phyloP scores from a whole-genome alignment of 768 basidiomycete species.

The Mycena vulgaris region DNA sequence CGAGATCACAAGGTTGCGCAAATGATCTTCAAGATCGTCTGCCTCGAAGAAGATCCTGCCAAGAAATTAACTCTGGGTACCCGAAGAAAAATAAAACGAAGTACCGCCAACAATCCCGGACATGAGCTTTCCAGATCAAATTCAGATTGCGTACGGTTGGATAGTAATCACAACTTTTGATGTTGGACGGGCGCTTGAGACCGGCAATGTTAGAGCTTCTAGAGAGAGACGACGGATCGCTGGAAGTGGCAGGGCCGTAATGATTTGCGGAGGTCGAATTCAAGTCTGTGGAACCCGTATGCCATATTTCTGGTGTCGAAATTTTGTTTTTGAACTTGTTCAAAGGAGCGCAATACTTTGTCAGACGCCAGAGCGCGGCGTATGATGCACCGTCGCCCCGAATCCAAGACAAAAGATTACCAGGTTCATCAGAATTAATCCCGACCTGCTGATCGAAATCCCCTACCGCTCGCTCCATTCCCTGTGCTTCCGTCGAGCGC shows the following conservation, averaged over 20 bases:
- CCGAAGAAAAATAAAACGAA: too few relatives aligned
- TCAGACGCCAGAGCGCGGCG: neutral
- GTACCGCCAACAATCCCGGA: constrained; percentile 54
- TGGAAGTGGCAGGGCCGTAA: too few relatives aligned
- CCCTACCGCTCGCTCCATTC: neutral
- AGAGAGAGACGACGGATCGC: constrained; percentile 37
- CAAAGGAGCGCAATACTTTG: neutral
- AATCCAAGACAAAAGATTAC: neutral
- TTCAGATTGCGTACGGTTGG: constrained; percentile 5
- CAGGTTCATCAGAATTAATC: neutral
- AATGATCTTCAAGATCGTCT: too few relatives aligned
- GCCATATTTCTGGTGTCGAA: constrained; percentile 31
- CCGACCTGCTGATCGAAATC: constrained; percentile 13
- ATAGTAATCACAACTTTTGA: too few relatives aligned
- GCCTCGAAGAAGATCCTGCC: too few relatives aligned
- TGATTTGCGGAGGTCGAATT: constrained; percentile 3
- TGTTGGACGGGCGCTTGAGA: constrained; percentile 37
- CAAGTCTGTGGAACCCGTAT: constrained; percentile 29
- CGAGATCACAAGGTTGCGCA: too few relatives aligned
- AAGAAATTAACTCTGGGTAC: too few relatives aligned
- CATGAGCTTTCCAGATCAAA: constrained; percentile 32
- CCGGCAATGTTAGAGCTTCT: neutral
- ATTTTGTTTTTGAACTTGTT: constrained; percentile 12
- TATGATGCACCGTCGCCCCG: constrained; percentile 17
- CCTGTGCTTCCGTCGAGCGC: neutral